These are phyloP conservation scores for Lycium barbarum DNA, from an alignment of 257 asterid species.

Conservation along the genomic window DNA sequence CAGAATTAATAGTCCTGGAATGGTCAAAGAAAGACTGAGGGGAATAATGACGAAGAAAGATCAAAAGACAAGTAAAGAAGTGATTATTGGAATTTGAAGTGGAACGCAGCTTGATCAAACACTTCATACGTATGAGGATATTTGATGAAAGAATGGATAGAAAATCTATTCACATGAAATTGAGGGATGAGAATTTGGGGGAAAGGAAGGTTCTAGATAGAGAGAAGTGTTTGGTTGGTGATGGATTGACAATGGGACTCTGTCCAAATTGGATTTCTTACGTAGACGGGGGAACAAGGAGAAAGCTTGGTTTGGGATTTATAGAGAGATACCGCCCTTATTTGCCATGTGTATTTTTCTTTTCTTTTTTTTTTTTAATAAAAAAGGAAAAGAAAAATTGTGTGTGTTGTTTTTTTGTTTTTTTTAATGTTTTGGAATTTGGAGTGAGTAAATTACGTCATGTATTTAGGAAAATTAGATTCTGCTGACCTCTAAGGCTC, in stretches of 20 bases:
- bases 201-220: conserved; percentile 1
- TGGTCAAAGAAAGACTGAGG: neutral
- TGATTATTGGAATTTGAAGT: conserved; percentile 50
- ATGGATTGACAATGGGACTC: neutral
- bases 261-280: neutral
- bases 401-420: too few species aligned
- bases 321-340: neutral
- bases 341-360: neutral
- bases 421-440: too few species aligned
- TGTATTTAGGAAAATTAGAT: neutral
- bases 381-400: neutral
- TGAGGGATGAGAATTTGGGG: neutral
- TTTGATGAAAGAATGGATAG: neutral
- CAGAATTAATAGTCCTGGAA: neutral
- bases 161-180: neutral
- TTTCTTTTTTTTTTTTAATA: neutral
- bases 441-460: neutral
- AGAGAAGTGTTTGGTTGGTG: neutral
- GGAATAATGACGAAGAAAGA: conserved; percentile 48
- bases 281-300: neutral
- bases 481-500: too few species aligned
- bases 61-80: conserved; percentile 28
- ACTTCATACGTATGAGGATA: conserved; percentile 79
- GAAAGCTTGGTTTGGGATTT: neutral
- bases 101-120: conserved; percentile 70